phyloP scores from a whole-genome alignment of 2,329 filamentous ascomycete genomes.

The Rosellinia necatrix region DNA sequence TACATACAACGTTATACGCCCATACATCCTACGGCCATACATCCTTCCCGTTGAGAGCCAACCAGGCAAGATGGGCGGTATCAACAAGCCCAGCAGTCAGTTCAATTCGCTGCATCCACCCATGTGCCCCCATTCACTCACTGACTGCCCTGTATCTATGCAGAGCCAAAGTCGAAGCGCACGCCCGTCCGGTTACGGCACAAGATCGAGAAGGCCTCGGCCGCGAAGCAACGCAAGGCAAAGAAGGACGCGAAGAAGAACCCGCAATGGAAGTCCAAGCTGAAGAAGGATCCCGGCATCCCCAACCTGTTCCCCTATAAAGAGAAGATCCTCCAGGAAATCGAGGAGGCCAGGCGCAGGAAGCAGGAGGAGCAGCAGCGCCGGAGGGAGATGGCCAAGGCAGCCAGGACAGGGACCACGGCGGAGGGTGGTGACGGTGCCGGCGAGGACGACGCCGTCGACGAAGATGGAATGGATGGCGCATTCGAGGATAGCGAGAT shows the following conservation, averaged over 20 bases:
- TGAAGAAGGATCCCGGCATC: conserved; percentile 98
- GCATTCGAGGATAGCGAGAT: conserved; percentile 18
- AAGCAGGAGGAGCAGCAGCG: conserved; percentile 80
- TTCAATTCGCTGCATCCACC: neutral
- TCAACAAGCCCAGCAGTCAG: conserved; percentile 42
- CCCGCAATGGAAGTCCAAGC: conserved; percentile 90
- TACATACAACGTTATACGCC: neutral
- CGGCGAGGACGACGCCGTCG: conserved; percentile 52
- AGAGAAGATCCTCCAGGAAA: conserved; percentile 90
- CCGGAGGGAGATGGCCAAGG: conserved; percentile 73
- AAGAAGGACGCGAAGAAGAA: conserved; percentile 94
- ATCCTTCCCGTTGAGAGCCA: conserved; percentile 2
- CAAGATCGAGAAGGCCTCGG: conserved; percentile 93
- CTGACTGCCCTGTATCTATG: neutral
- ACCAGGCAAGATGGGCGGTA: conserved; percentile 36
- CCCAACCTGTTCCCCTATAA: conserved; percentile 98
- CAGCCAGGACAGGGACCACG: conserved; percentile 59
- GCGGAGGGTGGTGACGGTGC: conserved; percentile 49
- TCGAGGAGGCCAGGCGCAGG: conserved; percentile 81
- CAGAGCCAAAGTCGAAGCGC: conserved; percentile 95
- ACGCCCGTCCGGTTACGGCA: conserved; percentile 85
- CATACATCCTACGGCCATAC: too few relatives aligned
- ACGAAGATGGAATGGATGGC: conserved; percentile 58
- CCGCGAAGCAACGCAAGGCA: conserved; percentile 87
- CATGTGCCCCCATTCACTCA: neutral